A percentile compares a stretch with the other conserved stretches of the same genome.
These are phyloP conservation scores for Coemansia sp. DNA, from an alignment of 192 early-diverging fungal genomes.

Conservation along the genomic window DNA sequence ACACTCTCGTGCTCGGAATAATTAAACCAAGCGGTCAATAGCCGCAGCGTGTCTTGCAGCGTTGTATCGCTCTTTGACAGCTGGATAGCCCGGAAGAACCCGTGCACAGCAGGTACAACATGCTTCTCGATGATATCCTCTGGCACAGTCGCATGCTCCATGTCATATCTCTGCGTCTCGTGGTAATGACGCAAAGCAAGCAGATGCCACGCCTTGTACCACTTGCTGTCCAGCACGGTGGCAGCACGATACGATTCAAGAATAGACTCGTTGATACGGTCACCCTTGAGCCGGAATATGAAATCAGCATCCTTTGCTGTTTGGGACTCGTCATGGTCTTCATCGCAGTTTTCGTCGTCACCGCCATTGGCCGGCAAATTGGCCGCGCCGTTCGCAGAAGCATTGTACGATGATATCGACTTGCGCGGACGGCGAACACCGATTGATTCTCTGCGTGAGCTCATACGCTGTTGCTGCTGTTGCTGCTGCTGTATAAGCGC, in stretches of 20 bases:
- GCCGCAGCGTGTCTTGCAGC: conserved; percentile 92
- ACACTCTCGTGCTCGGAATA: conserved; percentile 90
- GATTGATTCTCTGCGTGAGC: conserved; percentile 15
- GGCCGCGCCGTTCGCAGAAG: not conserved
- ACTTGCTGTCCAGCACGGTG: conserved; percentile 86
- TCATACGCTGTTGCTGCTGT: conserved; percentile 4
- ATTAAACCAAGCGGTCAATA: conserved; percentile 96
- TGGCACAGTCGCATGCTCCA: conserved; percentile 62
- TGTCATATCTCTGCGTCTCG: conserved; percentile 81
- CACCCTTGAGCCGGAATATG: conserved; percentile 34
- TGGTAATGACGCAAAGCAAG: conserved; percentile 90
- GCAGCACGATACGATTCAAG: conserved; percentile 84
- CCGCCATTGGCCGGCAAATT: not conserved
- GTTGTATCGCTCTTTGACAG: conserved; percentile 83
- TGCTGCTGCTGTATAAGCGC: not conserved
- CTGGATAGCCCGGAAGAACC: conserved; percentile 93
- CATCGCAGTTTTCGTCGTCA: conserved; percentile 16
- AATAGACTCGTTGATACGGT: conserved; percentile 60
- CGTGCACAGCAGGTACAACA: conserved; percentile 84
- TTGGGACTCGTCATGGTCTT: conserved; percentile 4
- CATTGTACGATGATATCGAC: conserved; percentile 10
- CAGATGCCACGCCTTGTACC: conserved; percentile 99
- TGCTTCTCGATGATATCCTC: conserved; percentile 64
- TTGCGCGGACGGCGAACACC: conserved; percentile 7
- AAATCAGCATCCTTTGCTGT: conserved; percentile 15